These are phyloP conservation scores for Cunninghamia lanceolata DNA, from an alignment of 75 land plant genomes.

Conservation along the genomic window DNA sequence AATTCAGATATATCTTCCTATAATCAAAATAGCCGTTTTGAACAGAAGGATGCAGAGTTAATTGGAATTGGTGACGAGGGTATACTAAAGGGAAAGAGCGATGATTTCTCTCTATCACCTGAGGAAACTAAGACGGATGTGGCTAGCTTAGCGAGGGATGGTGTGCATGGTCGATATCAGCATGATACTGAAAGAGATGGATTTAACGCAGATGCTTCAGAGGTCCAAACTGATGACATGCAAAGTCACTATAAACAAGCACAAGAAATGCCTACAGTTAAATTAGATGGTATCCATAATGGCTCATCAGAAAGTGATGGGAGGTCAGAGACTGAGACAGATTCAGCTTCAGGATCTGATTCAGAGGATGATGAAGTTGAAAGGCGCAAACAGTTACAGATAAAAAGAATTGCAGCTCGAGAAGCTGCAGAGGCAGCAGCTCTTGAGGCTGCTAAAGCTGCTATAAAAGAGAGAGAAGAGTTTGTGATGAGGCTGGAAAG, in stretches of 20 bases:
- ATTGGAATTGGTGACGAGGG: neutral
- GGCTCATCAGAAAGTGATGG: conserved; percentile 32
- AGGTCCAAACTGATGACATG: neutral
- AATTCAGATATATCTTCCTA: neutral
- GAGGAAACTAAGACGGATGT: neutral
- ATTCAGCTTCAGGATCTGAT: conserved; percentile 43
- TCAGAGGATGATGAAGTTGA: conserved; percentile 51
- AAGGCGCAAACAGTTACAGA: conserved; percentile 39
- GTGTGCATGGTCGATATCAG: neutral
- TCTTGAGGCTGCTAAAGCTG: conserved; percentile 47
- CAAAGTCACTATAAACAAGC: neutral
- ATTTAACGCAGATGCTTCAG: neutral
- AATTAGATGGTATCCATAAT: neutral
- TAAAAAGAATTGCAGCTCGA: conserved; percentile 32
- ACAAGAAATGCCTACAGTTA: neutral
- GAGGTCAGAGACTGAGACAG: conserved; percentile 41
- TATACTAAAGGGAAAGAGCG: neutral
- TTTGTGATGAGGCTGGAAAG: conserved; percentile 75
- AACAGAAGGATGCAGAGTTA: neutral
- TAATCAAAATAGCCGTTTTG: neutral
- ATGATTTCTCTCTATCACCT: neutral
- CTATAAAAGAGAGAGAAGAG: conserved; percentile 56
- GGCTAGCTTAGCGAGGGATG: neutral
- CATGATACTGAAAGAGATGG: neutral
- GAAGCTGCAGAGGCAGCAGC: conserved; percentile 47